These are phyloP conservation scores for Aspergillus flavus DNA, from an alignment of 2,329 filamentous ascomycete genomes.

Conservation along the genomic window DNA sequence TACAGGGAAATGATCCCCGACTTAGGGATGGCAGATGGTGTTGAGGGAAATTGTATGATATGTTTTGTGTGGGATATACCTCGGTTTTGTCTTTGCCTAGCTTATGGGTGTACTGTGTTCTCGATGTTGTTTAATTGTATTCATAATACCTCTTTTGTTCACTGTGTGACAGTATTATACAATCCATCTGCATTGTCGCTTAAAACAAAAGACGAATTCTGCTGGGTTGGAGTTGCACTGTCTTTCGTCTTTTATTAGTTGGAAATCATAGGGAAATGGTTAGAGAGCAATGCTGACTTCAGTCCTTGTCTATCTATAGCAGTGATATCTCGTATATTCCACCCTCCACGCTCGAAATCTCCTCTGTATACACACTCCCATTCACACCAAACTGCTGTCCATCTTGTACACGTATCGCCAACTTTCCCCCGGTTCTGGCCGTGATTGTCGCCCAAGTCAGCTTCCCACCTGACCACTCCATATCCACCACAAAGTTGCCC, in stretches of 20 bases:
- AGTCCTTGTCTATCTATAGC: background rate
- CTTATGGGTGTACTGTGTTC: too few relatives aligned
- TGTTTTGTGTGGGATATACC: background rate
- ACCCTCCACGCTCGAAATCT: background rate
- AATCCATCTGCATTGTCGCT: too few relatives aligned
- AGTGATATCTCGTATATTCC: background rate
- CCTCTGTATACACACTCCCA: background rate
- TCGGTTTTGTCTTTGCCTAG: background rate
- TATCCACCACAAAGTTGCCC: slow-evolving; percentile 38
- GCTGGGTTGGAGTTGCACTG: too few relatives aligned
- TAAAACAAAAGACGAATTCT: too few relatives aligned
- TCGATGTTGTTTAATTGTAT: too few relatives aligned
- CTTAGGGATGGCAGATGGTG: slow-evolving; percentile 2
- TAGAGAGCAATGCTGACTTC: accelerated
- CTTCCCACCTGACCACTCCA: slow-evolving; percentile 33
- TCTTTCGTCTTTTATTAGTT: too few relatives aligned
- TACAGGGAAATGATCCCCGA: background rate
- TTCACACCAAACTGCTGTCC: slow-evolving; percentile 2
- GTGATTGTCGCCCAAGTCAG: slow-evolving; percentile 16
- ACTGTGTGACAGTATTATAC: too few relatives aligned
- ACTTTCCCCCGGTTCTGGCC: background rate
- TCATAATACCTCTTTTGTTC: too few relatives aligned
- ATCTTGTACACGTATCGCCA: slow-evolving; percentile 11
- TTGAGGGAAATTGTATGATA: slow-evolving; percentile 4
- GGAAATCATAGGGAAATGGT: too few relatives aligned